Evolutionary conservation across 306 rosid genomes (phyloP), one percentile per base, ranked within the genome.

Genomic region (Ziziphus jujuba): DNA sequence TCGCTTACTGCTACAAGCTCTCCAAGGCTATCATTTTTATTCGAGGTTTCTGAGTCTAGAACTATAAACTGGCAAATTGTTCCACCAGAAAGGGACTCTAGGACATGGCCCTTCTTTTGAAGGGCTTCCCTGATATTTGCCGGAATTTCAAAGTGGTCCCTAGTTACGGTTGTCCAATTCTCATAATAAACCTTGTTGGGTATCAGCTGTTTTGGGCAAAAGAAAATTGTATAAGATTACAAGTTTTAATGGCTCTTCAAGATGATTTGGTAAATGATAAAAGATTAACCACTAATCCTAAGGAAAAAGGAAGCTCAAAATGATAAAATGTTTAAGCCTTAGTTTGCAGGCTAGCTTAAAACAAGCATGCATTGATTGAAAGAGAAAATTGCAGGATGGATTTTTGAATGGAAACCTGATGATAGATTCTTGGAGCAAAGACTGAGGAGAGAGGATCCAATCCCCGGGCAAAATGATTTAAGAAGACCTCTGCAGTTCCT

Each of bases 1-100:
- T 92, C 96, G 78, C 98, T 92, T 53, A 92, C 98, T 14, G 92
- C 95, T 51, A 85, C 83, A 49, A 92, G 82, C 79, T 72, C 68
- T 52, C 77, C 81, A 15, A 16, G 10, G 38, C 24, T 75, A 55
- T 51, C 57, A 33, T 78, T 80, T 60, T 21, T 53, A 59, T 43
- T 57, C 5, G 47, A 72, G 34, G 51, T 6, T 6, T 50, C 72
- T 19, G 9, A 20, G 24, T 74, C 75, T 77, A 68, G 68, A 75
- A 79, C 83, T 57, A 28, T 78, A 58, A 89, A 78, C 82, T 92
- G 92, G 67, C 80, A 82, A 63, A 87, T 72, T 17, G 96, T 76
- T 69, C 91, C 96, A 49, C 89, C 83, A 1, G 82, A 61, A 64
- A 89, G 81, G 54, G 84, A 61, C 48, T 85, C 4, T 49, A 92